Evolutionary conservation across 495 filamentous ascomycete species (phyloP).

Genomic region (Venustampulla echinocandica): DNA sequence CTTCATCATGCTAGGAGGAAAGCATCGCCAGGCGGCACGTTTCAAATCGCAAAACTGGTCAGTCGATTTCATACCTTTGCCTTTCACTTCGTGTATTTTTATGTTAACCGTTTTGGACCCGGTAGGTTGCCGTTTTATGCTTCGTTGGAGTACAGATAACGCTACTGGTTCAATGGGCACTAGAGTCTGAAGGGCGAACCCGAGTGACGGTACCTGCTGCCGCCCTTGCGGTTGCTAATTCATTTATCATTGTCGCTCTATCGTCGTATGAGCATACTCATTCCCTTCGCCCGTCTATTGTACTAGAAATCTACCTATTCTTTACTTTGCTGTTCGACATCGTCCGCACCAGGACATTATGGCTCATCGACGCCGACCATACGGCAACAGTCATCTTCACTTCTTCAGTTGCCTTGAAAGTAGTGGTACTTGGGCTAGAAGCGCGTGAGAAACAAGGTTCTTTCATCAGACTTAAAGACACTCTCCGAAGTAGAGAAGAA

Average conservation of each 20-base stretch:
- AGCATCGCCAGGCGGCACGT: neutral
- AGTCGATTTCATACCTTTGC: neutral
- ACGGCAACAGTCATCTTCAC: slow-evolving; percentile 34
- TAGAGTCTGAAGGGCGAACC: slow-evolving; percentile 4
- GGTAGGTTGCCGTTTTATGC: slow-evolving; percentile 13
- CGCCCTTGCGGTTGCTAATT: slow-evolving; percentile 31
- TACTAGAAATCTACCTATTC: slow-evolving; percentile 33
- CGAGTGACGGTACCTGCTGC: slow-evolving; percentile 10
- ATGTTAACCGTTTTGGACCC: too few species aligned
- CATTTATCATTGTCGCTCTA: slow-evolving; percentile 11
- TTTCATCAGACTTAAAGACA: slow-evolving; percentile 1
- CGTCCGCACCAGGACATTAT: slow-evolving; percentile 33
- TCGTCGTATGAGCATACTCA: slow-evolving; percentile 28
- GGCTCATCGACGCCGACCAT: slow-evolving; percentile 19
- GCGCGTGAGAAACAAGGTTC: slow-evolving; percentile 10
- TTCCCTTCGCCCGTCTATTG: slow-evolving; percentile 31
- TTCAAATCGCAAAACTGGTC: neutral
- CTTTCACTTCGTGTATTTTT: neutral
- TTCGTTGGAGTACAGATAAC: slow-evolving; percentile 14
- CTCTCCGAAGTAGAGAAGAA: slow-evolving; percentile 34
- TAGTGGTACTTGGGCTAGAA: slow-evolving; percentile 6
- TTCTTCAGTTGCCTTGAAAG: neutral
- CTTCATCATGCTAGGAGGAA: neutral
- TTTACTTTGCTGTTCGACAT: slow-evolving; percentile 34
- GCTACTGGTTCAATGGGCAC: slow-evolving; percentile 6